These are phyloP conservation scores for Fraxinus baroniana DNA, from an alignment of 305 asterid genomes.

Conservation along the genomic window DNA sequence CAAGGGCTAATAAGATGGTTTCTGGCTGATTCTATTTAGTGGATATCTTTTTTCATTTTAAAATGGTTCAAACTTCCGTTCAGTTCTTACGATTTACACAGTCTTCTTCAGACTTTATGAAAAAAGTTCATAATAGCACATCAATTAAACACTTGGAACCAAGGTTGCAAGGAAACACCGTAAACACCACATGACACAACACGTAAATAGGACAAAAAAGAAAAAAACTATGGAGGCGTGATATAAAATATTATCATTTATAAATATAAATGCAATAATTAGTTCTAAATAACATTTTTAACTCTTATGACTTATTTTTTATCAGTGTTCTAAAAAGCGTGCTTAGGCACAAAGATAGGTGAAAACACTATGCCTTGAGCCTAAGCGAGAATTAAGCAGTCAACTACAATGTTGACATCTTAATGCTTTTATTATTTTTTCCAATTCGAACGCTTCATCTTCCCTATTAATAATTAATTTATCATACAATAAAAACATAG, in stretches of 20 bases:
- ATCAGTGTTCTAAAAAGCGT: too few species aligned
- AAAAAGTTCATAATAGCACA: neutral
- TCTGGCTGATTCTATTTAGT: too few species aligned
- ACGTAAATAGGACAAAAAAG: neutral
- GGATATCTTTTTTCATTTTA: neutral
- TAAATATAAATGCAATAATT: neutral
- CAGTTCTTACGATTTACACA: neutral
- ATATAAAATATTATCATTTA: too few species aligned
- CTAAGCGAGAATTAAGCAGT: too few species aligned
- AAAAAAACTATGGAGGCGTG: neutral
- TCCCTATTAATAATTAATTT: too few species aligned
- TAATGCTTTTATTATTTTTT: too few species aligned
- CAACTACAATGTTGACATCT: too few species aligned
- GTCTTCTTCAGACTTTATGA: neutral
- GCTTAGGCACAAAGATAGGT: too few species aligned
- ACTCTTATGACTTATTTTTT: neutral
- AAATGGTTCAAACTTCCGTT: neutral
- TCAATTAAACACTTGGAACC: neutral
- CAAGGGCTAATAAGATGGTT: neutral
- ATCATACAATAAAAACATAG: too few species aligned
- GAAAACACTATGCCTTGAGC: too few species aligned
- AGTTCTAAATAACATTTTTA: neutral
- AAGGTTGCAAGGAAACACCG: neutral
- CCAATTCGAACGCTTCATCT: too few species aligned
- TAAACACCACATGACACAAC: neutral